Evolutionary conservation across 163 green algal genomes (phyloP), one percentile per base, ranked within the genome.

Genomic region (Chloroidium sp.): DNA sequence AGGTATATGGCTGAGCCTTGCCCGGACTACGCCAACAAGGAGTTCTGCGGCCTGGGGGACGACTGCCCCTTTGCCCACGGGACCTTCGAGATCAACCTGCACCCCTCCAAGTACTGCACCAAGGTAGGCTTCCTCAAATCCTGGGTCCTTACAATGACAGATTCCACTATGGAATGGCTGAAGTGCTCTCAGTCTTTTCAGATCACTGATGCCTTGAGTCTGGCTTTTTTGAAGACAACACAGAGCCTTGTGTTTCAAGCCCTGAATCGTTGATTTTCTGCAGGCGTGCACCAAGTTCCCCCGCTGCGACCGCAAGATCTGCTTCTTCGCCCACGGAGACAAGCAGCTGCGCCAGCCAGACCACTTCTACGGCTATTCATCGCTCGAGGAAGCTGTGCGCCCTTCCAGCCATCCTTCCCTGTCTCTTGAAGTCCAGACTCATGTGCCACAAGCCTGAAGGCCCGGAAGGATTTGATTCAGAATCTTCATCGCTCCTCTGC

Each of bases 51-150:
- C 59, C 78, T 81, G 36, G 78, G 78, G 2, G 36, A 58, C 57
- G 10, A 62, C 59, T 81, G 78, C 78, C 78, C 78, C 2, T 81
- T 74, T 59, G 68, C 78, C 2, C 78, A 81, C 57, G 78, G 78
- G 3, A 69, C 77, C 68, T 81, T 74, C 60, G 78, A 81, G 78
- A 14, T 36, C 58, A 76, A 81, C 69, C 69, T 81, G 78, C 78
- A 72, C 64, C 64, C 64, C 6, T 6, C 64, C 64, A 72, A 72
- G 64, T 72, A n/a, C 64, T 10, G 64, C 64, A 72, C 64, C 36
- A 36, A 36, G 36, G 36, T 36, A 36, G 36, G 36, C 36, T 36
- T 36, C 36, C 36, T 36, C 36, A 36, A 36, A 36, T 36, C 36
- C 36, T 36, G 36, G 36, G 36, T 36, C 36, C 36, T 36, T 36